A percentile compares a stretch with the other conserved stretches of the same genome.
These are phyloP conservation scores for Massarina eburnea DNA, from an alignment of 2,329 filamentous ascomycete species.

Conservation along the genomic window DNA sequence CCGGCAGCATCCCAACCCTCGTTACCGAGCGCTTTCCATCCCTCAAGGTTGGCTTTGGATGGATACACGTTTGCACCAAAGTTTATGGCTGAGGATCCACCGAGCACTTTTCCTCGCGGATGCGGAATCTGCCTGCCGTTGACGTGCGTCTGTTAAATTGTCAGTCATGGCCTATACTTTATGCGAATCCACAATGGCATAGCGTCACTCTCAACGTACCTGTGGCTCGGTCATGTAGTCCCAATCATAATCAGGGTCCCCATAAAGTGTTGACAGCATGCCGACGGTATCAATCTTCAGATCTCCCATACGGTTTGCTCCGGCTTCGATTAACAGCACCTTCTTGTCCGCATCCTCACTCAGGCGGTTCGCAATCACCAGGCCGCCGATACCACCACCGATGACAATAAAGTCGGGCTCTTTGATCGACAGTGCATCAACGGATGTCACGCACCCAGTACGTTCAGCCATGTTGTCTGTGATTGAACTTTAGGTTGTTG, in stretches of 20 bases:
- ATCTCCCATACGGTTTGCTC: slow-evolving; percentile 32
- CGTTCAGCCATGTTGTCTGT: background rate
- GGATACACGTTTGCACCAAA: slow-evolving; percentile 15
- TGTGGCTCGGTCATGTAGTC: slow-evolving; percentile 21
- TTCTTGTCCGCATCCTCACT: slow-evolving; percentile 12
- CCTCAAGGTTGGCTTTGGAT: slow-evolving; percentile 16
- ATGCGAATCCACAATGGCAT: background rate
- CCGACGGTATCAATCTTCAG: slow-evolving; percentile 16
- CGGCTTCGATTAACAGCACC: slow-evolving; percentile 28
- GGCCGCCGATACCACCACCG: slow-evolving; percentile 17
- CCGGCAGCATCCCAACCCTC: slow-evolving; percentile 51
- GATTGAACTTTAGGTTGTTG: background rate
- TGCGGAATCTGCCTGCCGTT: slow-evolving; percentile 17
- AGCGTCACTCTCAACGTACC: slow-evolving; percentile 6
- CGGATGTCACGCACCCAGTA: background rate
- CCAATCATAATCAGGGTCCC: slow-evolving; percentile 20
- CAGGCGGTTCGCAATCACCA: slow-evolving; percentile 12
- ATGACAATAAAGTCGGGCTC: slow-evolving; percentile 10
- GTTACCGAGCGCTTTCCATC: slow-evolving; percentile 53
- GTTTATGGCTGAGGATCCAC: slow-evolving; percentile 22
- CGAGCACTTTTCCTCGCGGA: slow-evolving; percentile 21
- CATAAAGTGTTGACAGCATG: slow-evolving; percentile 3
- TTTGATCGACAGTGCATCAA: slow-evolving; percentile 1
- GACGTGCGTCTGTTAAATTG: slow-evolving; percentile 35
- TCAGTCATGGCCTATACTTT: slow-evolving; percentile 33